These are phyloP conservation scores for Neolentinus lepideus DNA, from an alignment of 1,284 basidiomycete species.

Conservation along the genomic window DNA sequence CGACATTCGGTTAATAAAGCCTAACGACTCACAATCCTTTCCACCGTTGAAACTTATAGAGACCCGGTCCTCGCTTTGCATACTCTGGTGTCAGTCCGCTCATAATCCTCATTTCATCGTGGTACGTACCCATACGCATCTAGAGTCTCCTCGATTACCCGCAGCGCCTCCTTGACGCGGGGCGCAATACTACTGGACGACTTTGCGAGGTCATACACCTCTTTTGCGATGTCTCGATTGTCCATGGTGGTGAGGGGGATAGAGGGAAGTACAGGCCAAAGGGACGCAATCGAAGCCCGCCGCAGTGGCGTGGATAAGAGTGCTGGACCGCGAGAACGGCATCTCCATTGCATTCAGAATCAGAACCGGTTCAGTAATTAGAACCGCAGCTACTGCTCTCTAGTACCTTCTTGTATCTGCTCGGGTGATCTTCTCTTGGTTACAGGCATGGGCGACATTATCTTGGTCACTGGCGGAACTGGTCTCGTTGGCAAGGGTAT, in stretches of 20 bases:
- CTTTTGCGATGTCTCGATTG: slow-evolving; percentile 37
- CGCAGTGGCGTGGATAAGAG: neutral
- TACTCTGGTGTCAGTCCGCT: neutral
- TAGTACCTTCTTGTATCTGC: no score
- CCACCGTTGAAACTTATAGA: slow-evolving; percentile 97
- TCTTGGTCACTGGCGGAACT: slow-evolving; percentile 43
- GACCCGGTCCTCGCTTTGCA: slow-evolving; percentile 46
- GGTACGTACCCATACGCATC: slow-evolving; percentile 69
- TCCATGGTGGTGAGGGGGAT: slow-evolving; percentile 25
- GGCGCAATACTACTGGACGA: slow-evolving; percentile 47
- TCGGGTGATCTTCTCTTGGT: no score
- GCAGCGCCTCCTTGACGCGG: slow-evolving; percentile 68
- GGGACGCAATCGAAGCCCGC: neutral
- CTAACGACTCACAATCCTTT: slow-evolving; percentile 83
- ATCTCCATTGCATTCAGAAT: no score
- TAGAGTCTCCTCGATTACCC: slow-evolving; percentile 71
- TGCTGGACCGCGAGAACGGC: neutral
- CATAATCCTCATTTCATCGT: neutral
- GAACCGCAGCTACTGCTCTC: no score
- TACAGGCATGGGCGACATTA: slow-evolving; percentile 30
- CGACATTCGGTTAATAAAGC: neutral
- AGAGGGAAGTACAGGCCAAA: neutral
- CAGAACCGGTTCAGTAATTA: no score
- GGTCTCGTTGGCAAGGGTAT: slow-evolving; percentile 85
- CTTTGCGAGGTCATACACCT: slow-evolving; percentile 52